Percentiles rank a stretch among this genome's conserved stretches.
Conservation (phyloP, 768 basidiomycete genomes). For the Trametes punicea region DNA sequence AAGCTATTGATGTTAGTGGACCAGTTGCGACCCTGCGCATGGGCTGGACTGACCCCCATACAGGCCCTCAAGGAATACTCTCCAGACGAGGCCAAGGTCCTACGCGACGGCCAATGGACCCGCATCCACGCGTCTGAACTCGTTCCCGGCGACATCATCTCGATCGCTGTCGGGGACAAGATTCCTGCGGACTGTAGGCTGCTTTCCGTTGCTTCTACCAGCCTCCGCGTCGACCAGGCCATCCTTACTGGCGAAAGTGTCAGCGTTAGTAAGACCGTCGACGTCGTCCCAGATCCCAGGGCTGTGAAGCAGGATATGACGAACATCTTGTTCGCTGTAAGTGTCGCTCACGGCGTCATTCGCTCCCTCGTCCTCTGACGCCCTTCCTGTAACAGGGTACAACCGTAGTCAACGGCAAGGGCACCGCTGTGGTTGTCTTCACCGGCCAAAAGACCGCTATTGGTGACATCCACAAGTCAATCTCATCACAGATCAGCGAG, state of each 20-base stretch:
- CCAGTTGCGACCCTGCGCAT: neutral
- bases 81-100: constrained; percentile 90
- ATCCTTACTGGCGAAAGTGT: constrained; percentile 93
- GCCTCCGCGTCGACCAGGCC: constrained; percentile 94
- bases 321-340: constrained; percentile 91
- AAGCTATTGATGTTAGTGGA: constrained; percentile 90
- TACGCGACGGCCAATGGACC: constrained; percentile 64
- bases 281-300: constrained; percentile 61
- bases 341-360: constrained; percentile 26
- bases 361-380: neutral
- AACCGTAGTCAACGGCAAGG: constrained; percentile 91
- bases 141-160: constrained; percentile 92
- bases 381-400: constrained; percentile 60
- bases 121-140: constrained; percentile 85
- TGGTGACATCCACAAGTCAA: constrained; percentile 96
- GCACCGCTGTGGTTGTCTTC: constrained; percentile 81
- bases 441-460: constrained; percentile 90
- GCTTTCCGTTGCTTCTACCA: constrained; percentile 85
- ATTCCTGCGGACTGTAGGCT: constrained; percentile 94
- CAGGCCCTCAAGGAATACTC: constrained; percentile 97
- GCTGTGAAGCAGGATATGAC: constrained; percentile 99
- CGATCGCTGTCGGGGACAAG: constrained; percentile 90
- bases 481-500: constrained; percentile 87
- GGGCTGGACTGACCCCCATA: neutral
- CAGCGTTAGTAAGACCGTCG: constrained; percentile 79